A percentile compares a stretch with the other conserved stretches of the same genome.
These are phyloP conservation scores for Rhynchosporium graminicola DNA, from an alignment of 2,329 filamentous ascomycete genomes.

Conservation along the genomic window DNA sequence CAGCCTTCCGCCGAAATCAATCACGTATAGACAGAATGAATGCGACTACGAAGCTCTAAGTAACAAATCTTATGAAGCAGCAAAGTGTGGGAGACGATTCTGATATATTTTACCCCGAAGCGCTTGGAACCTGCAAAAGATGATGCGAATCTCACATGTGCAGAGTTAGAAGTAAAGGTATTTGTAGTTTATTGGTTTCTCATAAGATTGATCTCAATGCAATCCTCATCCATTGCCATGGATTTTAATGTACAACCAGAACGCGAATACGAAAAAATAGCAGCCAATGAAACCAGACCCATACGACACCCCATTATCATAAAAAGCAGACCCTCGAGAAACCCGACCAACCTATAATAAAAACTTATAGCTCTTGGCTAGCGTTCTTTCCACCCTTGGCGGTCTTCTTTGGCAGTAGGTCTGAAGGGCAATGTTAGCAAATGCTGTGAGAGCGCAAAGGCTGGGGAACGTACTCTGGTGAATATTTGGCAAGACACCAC, in stretches of 20 bases:
- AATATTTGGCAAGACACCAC: constrained; percentile 95
- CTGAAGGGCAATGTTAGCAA: constrained; percentile 50
- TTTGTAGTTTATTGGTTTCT: constrained; percentile 34
- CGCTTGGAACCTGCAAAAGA: too few relatives aligned
- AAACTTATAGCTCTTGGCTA: constrained; percentile 88
- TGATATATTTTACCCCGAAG: too few relatives aligned
- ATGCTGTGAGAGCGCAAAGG: not conserved
- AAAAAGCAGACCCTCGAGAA: constrained; percentile 58
- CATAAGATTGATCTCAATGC: constrained; percentile 41
- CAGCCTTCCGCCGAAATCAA: too few relatives aligned
- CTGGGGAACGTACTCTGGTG: constrained; percentile 77
- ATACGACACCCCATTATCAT: constrained; percentile 73
- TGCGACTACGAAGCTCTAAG: too few relatives aligned
- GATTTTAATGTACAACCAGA: constrained; percentile 73
- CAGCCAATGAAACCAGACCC: constrained; percentile 74
- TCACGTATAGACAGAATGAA: too few relatives aligned
- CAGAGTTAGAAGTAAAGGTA: not conserved
- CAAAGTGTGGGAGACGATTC: too few relatives aligned
- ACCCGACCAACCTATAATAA: constrained; percentile 54
- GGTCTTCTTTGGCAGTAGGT: constrained; percentile 99
- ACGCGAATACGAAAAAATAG: constrained; percentile 51
- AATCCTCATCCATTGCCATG: constrained; percentile 52
- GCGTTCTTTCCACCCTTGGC: constrained; percentile 88
- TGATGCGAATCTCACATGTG: too few relatives aligned
- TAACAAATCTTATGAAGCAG: too few relatives aligned